phyloP scores from a whole-genome alignment of 805 yeast species.

The Zygotorulaspora florentina region DNA sequence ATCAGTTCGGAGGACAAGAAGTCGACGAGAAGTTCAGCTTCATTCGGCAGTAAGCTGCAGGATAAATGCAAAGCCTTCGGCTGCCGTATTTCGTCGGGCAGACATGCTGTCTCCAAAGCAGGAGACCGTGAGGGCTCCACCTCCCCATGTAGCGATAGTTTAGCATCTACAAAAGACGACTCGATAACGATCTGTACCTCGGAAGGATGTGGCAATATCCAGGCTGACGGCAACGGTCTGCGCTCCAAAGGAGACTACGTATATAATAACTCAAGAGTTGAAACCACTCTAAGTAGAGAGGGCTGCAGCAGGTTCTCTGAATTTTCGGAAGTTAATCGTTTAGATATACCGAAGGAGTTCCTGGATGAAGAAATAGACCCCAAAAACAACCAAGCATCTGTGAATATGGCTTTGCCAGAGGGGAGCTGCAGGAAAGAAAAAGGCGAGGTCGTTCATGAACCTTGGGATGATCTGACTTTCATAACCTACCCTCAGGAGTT shows the following conservation, averaged over 20 bases:
- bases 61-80: not conserved
- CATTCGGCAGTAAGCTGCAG: not conserved
- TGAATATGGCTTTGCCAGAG: no score
- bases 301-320: no score
- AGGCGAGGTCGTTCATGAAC: not conserved
- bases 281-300: no score
- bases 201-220: no score
- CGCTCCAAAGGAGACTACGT: no score
- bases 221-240: no score
- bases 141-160: not conserved
- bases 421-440: not conserved
- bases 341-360: no score
- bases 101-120: not conserved
- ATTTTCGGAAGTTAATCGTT: no score
- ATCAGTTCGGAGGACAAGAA: not conserved
- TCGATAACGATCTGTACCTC: no score
- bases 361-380: no score
- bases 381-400: no score
- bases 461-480: constrained; percentile 1
- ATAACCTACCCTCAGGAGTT: constrained; percentile 1
- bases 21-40: not conserved
- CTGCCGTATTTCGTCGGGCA: not conserved
- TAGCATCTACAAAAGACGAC: not conserved
- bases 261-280: no score
- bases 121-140: not conserved